Evolutionary conservation across 2,329 filamentous ascomycete species (phyloP).

Genomic region (Aureobasidium sp.): DNA sequence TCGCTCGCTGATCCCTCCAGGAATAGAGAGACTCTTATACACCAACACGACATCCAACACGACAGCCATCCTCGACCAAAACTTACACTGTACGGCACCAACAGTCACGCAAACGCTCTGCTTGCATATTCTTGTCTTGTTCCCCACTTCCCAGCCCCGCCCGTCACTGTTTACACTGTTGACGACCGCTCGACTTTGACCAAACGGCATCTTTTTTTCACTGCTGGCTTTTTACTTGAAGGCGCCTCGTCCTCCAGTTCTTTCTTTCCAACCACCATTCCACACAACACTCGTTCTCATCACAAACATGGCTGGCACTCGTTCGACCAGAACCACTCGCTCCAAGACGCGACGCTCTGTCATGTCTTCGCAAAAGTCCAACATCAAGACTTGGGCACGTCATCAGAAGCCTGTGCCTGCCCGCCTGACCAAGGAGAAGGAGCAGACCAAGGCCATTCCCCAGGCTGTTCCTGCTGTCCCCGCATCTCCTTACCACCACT

Average conservation of each 20-base stretch:
- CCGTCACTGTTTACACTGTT: slow-evolving; percentile 15
- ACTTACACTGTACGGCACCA: slow-evolving; percentile 6
- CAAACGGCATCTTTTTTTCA: slow-evolving; percentile 6
- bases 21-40: slow-evolving; percentile 7
- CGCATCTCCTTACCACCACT: background rate
- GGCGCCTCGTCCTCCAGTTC: slow-evolving; percentile 3
- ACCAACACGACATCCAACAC: slow-evolving; percentile 3
- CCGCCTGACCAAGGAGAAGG: slow-evolving; percentile 1
- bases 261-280: slow-evolving; percentile 12
- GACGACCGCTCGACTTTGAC: slow-evolving; percentile 3
- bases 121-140: slow-evolving; percentile 11
- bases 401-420: slow-evolving; percentile 6
- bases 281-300: background rate
- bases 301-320: slow-evolving; percentile 9
- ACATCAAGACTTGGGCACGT: slow-evolving; percentile 13
- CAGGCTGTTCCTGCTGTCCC: background rate
- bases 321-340: slow-evolving; percentile 5
- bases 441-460: background rate
- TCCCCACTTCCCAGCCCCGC: slow-evolving; percentile 15
- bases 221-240: slow-evolving; percentile 13
- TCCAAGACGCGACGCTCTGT: slow-evolving; percentile 12
- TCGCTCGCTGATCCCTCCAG: background rate
- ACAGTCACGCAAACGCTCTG: slow-evolving; percentile 3
- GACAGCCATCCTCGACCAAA: background rate
- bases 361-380: slow-evolving; percentile 6